Evolutionary conservation across 768 basidiomycete genomes (phyloP).

Genomic region (Kwoniella newhampshirensis): DNA sequence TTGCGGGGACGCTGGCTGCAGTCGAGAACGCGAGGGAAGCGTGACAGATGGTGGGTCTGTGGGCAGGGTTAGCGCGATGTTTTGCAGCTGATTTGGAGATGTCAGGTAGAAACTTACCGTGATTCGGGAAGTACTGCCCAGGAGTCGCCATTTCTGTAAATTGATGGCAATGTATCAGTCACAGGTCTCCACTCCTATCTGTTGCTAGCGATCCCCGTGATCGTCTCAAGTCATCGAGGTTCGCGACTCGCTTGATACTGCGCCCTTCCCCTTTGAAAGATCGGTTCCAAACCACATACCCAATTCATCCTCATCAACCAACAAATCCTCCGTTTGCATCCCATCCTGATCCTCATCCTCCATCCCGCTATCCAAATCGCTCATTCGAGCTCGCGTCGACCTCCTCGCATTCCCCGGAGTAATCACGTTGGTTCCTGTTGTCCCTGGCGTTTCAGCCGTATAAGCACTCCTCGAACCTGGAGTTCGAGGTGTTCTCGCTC

Average conservation of each 20-base stretch:
- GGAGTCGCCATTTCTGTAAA: not conserved
- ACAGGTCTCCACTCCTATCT: not conserved
- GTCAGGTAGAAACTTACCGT: slow-evolving; percentile 12
- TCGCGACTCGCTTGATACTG: too few species aligned
- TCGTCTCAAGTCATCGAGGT: too few species aligned
- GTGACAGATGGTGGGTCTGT: slow-evolving; percentile 31
- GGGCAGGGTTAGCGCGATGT: too few species aligned
- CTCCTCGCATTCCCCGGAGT: slow-evolving; percentile 2
- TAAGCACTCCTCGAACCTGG: slow-evolving; percentile 6
- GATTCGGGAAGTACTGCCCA: slow-evolving; percentile 13
- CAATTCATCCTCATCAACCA: slow-evolving; percentile 28
- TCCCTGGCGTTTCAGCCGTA: slow-evolving; percentile 8
- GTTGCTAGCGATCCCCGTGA: too few species aligned
- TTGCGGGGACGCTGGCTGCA: slow-evolving; percentile 27
- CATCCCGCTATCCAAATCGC: slow-evolving; percentile 20
- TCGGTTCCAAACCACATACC: not conserved
- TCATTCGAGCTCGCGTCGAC: slow-evolving; percentile 18
- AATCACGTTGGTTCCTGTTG: not conserved
- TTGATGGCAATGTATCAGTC: too few species aligned
- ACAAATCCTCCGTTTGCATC: slow-evolving; percentile 14
- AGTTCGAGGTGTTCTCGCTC: slow-evolving; percentile 1
- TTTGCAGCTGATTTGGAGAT: too few species aligned
- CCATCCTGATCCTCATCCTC: slow-evolving; percentile 32
- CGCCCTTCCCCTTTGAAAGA: too few species aligned
- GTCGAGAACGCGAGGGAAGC: slow-evolving; percentile 19